Conservation (phyloP, 140 eudicot genomes). For the Ambrosia hybrid region DNA sequence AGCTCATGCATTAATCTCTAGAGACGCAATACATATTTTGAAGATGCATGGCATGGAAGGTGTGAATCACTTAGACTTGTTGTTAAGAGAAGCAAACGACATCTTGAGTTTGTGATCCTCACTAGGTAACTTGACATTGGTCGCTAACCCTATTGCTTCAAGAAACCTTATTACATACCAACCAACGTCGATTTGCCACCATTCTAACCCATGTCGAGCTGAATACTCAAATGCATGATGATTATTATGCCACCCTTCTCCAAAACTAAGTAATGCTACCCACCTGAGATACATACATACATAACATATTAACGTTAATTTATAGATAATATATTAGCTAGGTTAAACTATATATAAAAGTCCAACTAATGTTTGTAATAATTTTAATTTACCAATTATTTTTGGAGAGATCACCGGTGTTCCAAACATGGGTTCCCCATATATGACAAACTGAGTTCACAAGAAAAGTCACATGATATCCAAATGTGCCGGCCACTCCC, state of each 20-base stretch:
- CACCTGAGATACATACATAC: conserved; percentile 41
- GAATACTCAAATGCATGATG: conserved; percentile 39
- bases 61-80: conserved; percentile 22
- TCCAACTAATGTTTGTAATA: too few relatives aligned
- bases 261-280: conserved; percentile 77
- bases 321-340: too few relatives aligned
- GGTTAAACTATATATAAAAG: too few relatives aligned
- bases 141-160: conserved; percentile 67
- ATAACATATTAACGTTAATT: too few relatives aligned
- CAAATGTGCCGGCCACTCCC: conserved; percentile 61
- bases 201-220: conserved; percentile 71
- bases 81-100: conserved; percentile 18
- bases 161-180: conserved; percentile 69
- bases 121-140: conserved; percentile 65
- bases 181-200: conserved; percentile 91
- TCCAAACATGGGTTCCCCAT: conserved; percentile 73
- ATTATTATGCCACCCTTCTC: conserved; percentile 94
- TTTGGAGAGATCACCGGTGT: conserved; percentile 67
- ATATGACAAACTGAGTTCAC: conserved; percentile 87
- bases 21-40: too few relatives aligned
- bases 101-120: conserved; percentile 47
- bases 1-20: neutral
- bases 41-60: neutral
- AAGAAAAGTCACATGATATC: conserved; percentile 61
- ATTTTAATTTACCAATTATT: conserved; percentile 56